Evolutionary conservation across 23 red algal genomes (phyloP).

Genomic region (Agarophyton chilense): DNA sequence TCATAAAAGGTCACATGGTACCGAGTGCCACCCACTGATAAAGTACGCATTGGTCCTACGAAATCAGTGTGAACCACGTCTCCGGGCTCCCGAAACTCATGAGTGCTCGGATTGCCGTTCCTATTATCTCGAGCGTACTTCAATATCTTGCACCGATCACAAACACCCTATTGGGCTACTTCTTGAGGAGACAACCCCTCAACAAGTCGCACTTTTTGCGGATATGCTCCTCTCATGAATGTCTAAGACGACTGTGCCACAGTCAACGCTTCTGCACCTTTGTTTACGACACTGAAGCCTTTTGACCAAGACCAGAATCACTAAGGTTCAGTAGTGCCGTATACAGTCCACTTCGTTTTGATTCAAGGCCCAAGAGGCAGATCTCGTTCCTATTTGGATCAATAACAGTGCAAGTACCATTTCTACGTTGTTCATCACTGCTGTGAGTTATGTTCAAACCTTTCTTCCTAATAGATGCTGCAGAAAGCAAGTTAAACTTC

Average conservation of each 20-base stretch:
- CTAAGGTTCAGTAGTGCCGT: neutral
- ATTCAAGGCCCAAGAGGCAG: neutral
- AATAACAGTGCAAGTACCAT: neutral
- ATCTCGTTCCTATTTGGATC: neutral
- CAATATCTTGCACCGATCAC: neutral
- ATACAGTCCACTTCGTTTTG: neutral
- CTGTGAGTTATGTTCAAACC: neutral
- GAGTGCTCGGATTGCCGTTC: neutral
- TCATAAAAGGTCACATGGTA: slow-evolving; percentile 39
- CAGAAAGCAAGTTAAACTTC: slow-evolving; percentile 13
- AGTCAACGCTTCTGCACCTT: neutral
- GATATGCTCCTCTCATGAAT: neutral
- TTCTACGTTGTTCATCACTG: neutral
- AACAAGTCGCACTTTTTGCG: neutral
- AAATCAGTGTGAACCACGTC: neutral
- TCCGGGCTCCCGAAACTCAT: neutral
- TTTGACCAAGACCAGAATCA: neutral
- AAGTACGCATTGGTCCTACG: neutral
- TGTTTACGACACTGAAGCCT: neutral
- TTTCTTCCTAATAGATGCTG: neutral
- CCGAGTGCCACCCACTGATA: neutral
- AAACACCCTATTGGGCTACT: neutral
- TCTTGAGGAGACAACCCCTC: neutral
- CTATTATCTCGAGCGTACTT: neutral
- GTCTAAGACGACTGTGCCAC: neutral